Percentiles rank a stretch among this genome's conserved stretches.
These are phyloP conservation scores for Zychaea mexicana DNA, from an alignment of 371 early-diverging fungal species.

Conservation along the genomic window DNA sequence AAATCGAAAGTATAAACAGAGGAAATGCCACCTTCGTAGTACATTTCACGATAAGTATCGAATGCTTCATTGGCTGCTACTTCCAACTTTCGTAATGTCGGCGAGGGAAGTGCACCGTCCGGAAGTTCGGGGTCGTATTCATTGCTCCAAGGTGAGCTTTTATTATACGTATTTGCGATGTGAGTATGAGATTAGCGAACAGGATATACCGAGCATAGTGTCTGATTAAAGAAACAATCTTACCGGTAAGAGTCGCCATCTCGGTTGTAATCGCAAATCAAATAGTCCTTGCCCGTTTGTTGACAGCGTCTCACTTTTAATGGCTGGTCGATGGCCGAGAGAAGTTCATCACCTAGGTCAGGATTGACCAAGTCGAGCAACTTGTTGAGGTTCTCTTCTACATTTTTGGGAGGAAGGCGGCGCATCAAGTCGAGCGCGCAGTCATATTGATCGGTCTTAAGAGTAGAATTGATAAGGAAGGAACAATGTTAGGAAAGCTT, in stretches of 20 bases:
- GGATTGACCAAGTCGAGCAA: slow-evolving; percentile 82
- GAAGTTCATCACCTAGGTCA: slow-evolving; percentile 87
- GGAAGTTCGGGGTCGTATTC: slow-evolving; percentile 88
- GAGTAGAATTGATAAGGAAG: background rate
- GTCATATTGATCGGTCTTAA: slow-evolving; percentile 70
- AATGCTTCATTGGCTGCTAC: slow-evolving; percentile 95
- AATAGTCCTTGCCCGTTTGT: slow-evolving; percentile 80
- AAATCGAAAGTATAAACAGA: slow-evolving; percentile 84
- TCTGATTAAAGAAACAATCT: too few species aligned
- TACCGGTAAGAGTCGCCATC: slow-evolving; percentile 94
- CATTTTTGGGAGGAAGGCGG: slow-evolving; percentile 92
- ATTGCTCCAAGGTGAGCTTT: slow-evolving; percentile 95
- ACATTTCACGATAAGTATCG: slow-evolving; percentile 93
- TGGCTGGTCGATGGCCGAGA: slow-evolving; percentile 93
- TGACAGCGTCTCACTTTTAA: slow-evolving; percentile 78
- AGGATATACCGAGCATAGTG: too few species aligned
- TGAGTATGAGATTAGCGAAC: background rate
- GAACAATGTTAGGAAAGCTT: background rate
- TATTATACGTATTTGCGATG: background rate
- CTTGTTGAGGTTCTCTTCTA: slow-evolving; percentile 85
- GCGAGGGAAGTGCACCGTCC: slow-evolving; percentile 82
- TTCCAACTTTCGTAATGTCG: slow-evolving; percentile 86
- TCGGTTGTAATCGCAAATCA: slow-evolving; percentile 95
- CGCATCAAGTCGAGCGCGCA: slow-evolving; percentile 97
- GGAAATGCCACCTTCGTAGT: slow-evolving; percentile 96